Percentiles rank a stretch among this genome's conserved stretches.
These are phyloP conservation scores for Alternaria sp. DNA, from an alignment of 2,329 filamentous ascomycete species.

Conservation along the genomic window DNA sequence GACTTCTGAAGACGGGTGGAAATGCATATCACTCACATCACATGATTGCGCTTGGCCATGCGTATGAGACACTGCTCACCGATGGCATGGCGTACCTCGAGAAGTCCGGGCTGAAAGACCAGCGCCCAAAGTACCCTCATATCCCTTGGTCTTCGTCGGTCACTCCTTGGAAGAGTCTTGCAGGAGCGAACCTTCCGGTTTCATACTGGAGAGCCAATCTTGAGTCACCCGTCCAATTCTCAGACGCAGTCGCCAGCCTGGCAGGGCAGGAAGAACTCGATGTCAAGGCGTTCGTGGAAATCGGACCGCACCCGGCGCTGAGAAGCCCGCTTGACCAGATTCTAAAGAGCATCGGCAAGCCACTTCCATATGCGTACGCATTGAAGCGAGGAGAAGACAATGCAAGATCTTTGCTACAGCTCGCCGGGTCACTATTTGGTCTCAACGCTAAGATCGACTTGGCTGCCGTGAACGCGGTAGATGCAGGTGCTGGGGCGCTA, in stretches of 20 bases:
- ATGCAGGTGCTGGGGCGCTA: not conserved
- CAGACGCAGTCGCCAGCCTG: conserved; percentile 7
- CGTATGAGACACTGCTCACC: conserved; percentile 12
- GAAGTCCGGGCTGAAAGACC: not conserved
- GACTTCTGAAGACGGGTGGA: conserved; percentile 22
- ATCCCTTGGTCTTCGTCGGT: conserved; percentile 3
- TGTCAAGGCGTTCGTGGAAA: conserved; percentile 15
- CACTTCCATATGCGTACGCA: not conserved
- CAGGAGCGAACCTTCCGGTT: not conserved
- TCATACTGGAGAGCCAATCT: conserved; percentile 22
- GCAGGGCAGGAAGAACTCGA: not conserved
- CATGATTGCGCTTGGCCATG: conserved; percentile 24
- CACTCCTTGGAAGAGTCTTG: not conserved
- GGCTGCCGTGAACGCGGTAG: conserved; percentile 16
- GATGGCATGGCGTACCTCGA: not conserved
- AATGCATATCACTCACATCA: conserved; percentile 38
- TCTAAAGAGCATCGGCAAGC: conserved; percentile 24
- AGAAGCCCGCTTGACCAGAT: conserved; percentile 50
- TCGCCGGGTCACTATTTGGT: conserved; percentile 15
- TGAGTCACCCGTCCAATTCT: conserved; percentile 25
- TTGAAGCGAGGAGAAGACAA: conserved; percentile 11
- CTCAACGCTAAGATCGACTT: conserved; percentile 13
- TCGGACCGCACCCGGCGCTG: conserved; percentile 48
- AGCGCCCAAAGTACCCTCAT: not conserved
- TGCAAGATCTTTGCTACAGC: conserved; percentile 6